Evolutionary conservation across 1,139 yeast genomes (phyloP).

Genomic region (Hansenula anomala): DNA sequence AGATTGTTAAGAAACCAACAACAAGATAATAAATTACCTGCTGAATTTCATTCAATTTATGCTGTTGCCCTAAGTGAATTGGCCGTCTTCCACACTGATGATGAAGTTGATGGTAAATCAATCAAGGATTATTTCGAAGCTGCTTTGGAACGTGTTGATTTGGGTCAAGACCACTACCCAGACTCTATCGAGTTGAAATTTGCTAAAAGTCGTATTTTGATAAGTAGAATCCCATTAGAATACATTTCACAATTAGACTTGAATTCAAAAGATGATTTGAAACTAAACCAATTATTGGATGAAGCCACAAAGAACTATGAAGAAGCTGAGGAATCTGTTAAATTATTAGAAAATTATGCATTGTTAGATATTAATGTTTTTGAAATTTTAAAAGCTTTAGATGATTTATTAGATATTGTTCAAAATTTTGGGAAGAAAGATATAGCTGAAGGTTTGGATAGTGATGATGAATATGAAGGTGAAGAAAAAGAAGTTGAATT

Average conservation of each 20-base stretch:
- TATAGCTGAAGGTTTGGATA: slow-evolving; percentile 45
- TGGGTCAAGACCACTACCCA: slow-evolving; percentile 51
- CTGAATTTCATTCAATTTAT: slow-evolving; percentile 67
- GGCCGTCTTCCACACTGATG: slow-evolving; percentile 45
- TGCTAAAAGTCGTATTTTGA: slow-evolving; percentile 49
- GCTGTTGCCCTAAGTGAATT: slow-evolving; percentile 69
- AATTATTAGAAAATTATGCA: slow-evolving; percentile 23
- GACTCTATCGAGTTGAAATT: slow-evolving; percentile 42
- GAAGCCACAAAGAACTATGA: slow-evolving; percentile 41
- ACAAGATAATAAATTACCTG: slow-evolving; percentile 38
- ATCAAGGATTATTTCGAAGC: slow-evolving; percentile 57
- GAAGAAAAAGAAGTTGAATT: slow-evolving; percentile 37
- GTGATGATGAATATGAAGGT: slow-evolving; percentile 39
- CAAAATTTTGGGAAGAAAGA: slow-evolving; percentile 56
- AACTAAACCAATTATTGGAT: slow-evolving; percentile 30
- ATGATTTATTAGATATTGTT: slow-evolving; percentile 61
- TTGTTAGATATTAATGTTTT: slow-evolving; percentile 37
- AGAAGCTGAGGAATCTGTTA: slow-evolving; percentile 35
- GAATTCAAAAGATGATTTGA: slow-evolving; percentile 31
- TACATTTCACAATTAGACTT: slow-evolving; percentile 44
- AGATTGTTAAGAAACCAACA: slow-evolving; percentile 52
- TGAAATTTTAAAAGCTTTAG: slow-evolving; percentile 50
- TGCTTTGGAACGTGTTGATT: slow-evolving; percentile 63
- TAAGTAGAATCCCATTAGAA: slow-evolving; percentile 56
- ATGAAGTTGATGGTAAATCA: slow-evolving; percentile 26